A percentile compares a stretch with the other conserved stretches of the same genome.
Evolutionary conservation across 306 rosid species (phyloP).

Genomic region (cucumber (Cucumis sativus)): Cucumber_9930_V3 NC_026660.2:2492001-2492500

Average conservation of each 20-base stretch:
- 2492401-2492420: not conserved
- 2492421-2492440: not conserved
- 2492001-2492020: not conserved
- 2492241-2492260: slow-evolving; percentile 18
- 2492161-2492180: slow-evolving; percentile 58
- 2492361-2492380: not conserved
- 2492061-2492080: slow-evolving; percentile 86
- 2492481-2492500: not conserved
- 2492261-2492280: not conserved
- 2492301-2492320: not conserved
- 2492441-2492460: not conserved
- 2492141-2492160: slow-evolving; percentile 68
- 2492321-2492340: not conserved
- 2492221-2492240: slow-evolving; percentile 20
- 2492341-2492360: not conserved
- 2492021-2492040: slow-evolving; percentile 50
- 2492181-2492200: slow-evolving; percentile 71
- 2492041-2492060: slow-evolving; percentile 72
- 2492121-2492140: slow-evolving; percentile 62
- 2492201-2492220: slow-evolving; percentile 30
- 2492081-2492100: slow-evolving; percentile 70
- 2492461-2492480: not conserved
- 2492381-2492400: not conserved
- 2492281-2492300: not conserved
- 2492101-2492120: slow-evolving; percentile 68